Evolutionary conservation across 371 early-diverging fungal genomes (phyloP).

Genomic region (Mucor velutinosus): DNA sequence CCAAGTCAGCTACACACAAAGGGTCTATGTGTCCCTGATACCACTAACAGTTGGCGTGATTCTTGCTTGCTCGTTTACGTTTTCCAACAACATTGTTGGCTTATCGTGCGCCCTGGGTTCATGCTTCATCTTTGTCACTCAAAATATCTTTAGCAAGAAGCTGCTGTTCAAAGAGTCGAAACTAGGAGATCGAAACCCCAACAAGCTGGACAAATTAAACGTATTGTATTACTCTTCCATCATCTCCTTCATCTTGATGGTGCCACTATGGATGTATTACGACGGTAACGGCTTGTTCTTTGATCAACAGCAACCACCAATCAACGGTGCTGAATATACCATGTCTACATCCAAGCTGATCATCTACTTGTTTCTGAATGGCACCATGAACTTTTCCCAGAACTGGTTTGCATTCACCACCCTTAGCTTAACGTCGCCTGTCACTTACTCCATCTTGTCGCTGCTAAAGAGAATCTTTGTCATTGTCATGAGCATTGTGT

Average conservation of each 20-base stretch:
- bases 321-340: background rate
- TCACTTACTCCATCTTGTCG: slow-evolving; percentile 86
- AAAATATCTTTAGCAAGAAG: slow-evolving; percentile 83
- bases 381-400: slow-evolving; percentile 77
- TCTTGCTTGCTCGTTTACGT: slow-evolving; percentile 51
- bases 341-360: slow-evolving; percentile 21
- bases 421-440: slow-evolving; percentile 75
- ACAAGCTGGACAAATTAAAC: slow-evolving; percentile 39
- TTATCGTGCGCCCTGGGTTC: slow-evolving; percentile 74
- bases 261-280: slow-evolving; percentile 81
- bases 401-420: slow-evolving; percentile 80
- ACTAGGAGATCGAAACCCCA: slow-evolving; percentile 36
- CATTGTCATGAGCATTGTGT: slow-evolving; percentile 80
- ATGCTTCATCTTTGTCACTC: slow-evolving; percentile 79
- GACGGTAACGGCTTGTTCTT: slow-evolving; percentile 50
- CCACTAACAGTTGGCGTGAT: slow-evolving; percentile 85
- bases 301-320: background rate
- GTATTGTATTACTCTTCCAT: slow-evolving; percentile 34
- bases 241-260: slow-evolving; percentile 72
- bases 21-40: slow-evolving; percentile 74
- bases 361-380: slow-evolving; percentile 71
- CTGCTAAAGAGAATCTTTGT: slow-evolving; percentile 89
- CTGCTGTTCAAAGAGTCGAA: slow-evolving; percentile 62
- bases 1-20: slow-evolving; percentile 57
- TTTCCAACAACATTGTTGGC: slow-evolving; percentile 65